Percentiles rank a stretch among this genome's conserved stretches.
phyloP scores from a whole-genome alignment of 768 basidiomycete species.

The Lactarius psammicola region DNA sequence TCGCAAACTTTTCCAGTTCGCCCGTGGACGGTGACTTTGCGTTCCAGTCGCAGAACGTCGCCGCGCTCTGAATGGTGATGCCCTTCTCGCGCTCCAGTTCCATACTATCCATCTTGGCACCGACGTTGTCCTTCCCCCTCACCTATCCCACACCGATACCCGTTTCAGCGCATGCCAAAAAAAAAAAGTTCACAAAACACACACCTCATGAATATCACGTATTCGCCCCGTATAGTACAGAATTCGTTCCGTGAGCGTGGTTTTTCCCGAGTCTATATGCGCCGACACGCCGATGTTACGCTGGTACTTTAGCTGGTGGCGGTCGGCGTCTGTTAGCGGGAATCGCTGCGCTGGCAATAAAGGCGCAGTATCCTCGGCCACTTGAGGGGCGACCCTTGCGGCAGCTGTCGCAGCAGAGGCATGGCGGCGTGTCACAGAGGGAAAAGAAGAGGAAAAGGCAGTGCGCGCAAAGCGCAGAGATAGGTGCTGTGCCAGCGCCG shows the following conservation, averaged over 20 bases:
- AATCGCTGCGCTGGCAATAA: constrained; percentile 23
- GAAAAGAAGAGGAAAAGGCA: neutral
- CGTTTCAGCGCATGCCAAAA: neutral
- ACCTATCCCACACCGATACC: constrained; percentile 49
- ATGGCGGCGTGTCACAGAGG: constrained; percentile 6
- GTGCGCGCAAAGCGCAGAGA: constrained; percentile 6
- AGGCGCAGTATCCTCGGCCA: neutral
- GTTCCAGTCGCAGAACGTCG: constrained; percentile 97
- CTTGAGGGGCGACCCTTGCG: neutral
- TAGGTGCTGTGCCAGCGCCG: neutral
- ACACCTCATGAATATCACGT: constrained; percentile 92
- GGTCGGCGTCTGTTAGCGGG: constrained; percentile 62
- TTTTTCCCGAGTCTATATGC: constrained; percentile 97
- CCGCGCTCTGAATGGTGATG: constrained; percentile 98
- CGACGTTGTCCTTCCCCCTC: constrained; percentile 90
- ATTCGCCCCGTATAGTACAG: constrained; percentile 96
- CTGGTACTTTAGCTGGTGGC: constrained; percentile 64
- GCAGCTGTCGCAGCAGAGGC: constrained; percentile 19
- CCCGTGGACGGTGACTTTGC: constrained; percentile 58
- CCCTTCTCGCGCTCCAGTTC: constrained; percentile 98
- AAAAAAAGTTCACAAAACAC: constrained; percentile 34
- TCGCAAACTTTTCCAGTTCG: constrained; percentile 77
- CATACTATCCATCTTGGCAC: constrained; percentile 99
- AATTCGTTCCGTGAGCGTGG: constrained; percentile 94
- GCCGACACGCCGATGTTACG: constrained; percentile 96